Conservation (phyloP, 805 yeast genomes). For the Saccharomycopsis capsularis region DNA sequence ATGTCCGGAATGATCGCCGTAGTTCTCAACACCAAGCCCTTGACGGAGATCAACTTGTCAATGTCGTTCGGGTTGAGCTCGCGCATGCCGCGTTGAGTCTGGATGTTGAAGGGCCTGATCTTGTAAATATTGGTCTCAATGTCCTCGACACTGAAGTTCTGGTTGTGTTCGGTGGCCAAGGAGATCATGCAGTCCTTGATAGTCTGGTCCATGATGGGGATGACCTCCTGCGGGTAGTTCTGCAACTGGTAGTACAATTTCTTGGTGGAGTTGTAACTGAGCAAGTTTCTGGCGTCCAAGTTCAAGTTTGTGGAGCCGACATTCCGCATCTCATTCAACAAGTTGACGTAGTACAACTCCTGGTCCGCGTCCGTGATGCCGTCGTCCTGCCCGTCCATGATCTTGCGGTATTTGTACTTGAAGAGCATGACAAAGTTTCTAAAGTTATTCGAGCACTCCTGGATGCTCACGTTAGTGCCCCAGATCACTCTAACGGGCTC, state of each 20-base stretch:
- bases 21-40: slow-evolving; percentile 83
- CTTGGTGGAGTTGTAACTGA: slow-evolving; percentile 67
- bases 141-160: slow-evolving; percentile 49
- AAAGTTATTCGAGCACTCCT: slow-evolving; percentile 75
- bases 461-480: slow-evolving; percentile 96
- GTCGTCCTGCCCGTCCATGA: slow-evolving; percentile 33
- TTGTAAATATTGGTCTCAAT: slow-evolving; percentile 79
- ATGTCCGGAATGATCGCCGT: slow-evolving; percentile 94
- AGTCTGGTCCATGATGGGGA: slow-evolving; percentile 97
- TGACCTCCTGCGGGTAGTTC: slow-evolving; percentile 92
- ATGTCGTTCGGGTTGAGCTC: slow-evolving; percentile 91
- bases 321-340: slow-evolving; percentile 65
- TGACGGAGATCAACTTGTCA: slow-evolving; percentile 84
- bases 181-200: slow-evolving; percentile 84
- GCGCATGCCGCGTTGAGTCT: slow-evolving; percentile 72
- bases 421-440: slow-evolving; percentile 79
- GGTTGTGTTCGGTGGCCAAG: slow-evolving; percentile 47
- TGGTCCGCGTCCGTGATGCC: slow-evolving; percentile 33
- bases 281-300: slow-evolving; percentile 73
- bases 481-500: slow-evolving; percentile 90
- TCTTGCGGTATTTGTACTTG: slow-evolving; percentile 65
- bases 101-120: slow-evolving; percentile 83
- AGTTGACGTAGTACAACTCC: slow-evolving; percentile 63
- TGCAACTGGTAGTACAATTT: slow-evolving; percentile 79
- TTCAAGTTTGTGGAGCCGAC: slow-evolving; percentile 78